Evolutionary conservation across 2,329 filamentous ascomycete species (phyloP).

Genomic region (Phyllosticta paracitricarpa): DNA sequence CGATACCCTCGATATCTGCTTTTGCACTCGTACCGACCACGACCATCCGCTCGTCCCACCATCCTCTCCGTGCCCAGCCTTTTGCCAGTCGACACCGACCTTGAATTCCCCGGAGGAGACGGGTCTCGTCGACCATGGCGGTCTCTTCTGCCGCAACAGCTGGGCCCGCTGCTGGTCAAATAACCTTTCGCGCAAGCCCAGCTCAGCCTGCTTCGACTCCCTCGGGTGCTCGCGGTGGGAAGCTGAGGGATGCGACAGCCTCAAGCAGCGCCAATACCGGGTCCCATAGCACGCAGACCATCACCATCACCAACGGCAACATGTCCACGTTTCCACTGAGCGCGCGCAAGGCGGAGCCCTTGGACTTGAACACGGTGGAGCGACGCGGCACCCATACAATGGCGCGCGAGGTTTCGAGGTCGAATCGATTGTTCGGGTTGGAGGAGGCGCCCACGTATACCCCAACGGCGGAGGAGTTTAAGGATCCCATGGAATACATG

Average conservation of each 20-base stretch:
- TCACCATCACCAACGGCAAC: constrained; percentile 21
- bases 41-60: not conserved
- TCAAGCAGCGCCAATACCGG: constrained; percentile 14
- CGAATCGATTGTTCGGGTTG: constrained; percentile 71
- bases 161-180: constrained; percentile 21
- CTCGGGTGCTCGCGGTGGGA: constrained; percentile 9
- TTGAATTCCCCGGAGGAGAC: not conserved
- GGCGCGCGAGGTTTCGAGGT: constrained; percentile 65
- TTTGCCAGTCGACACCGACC: not conserved
- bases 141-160: constrained; percentile 26
- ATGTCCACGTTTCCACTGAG: constrained; percentile 46
- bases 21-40: not conserved
- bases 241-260: constrained; percentile 21
- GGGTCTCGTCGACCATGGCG: constrained; percentile 20
- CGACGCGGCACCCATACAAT: constrained; percentile 74
- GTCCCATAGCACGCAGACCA: constrained; percentile 6
- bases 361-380: constrained; percentile 86
- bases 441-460: constrained; percentile 83
- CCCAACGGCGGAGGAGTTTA: constrained; percentile 89
- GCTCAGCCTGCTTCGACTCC: constrained; percentile 14
- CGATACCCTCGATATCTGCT: not conserved
- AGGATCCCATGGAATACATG: constrained; percentile 87
- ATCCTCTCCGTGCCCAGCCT: not conserved
- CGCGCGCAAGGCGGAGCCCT: constrained; percentile 53
- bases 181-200: constrained; percentile 27